Conservation (phyloP, 495 filamentous ascomycete genomes). For the Echria macrotheca region DNA sequence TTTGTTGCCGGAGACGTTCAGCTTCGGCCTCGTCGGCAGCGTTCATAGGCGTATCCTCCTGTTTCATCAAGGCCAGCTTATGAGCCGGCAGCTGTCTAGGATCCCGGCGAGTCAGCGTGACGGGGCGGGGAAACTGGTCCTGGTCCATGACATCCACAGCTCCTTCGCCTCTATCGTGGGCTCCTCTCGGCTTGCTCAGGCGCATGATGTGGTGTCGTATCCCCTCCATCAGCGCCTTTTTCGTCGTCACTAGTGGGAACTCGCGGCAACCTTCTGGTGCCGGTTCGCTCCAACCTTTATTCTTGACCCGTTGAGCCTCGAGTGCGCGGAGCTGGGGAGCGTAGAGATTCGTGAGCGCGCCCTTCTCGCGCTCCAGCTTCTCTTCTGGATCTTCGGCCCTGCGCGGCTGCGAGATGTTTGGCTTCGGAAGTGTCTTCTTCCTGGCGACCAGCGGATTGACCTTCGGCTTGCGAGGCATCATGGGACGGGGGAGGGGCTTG, state of each 20-base stretch:
- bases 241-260: constrained; percentile 73
- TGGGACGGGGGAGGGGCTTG: constrained; percentile 23
- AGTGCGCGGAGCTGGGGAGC: constrained; percentile 15
- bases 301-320: constrained; percentile 34
- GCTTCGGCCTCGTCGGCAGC: constrained; percentile 62
- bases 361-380: constrained; percentile 1
- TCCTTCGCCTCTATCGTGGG: constrained; percentile 26
- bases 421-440: constrained; percentile 43
- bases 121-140: constrained; percentile 77
- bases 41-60: constrained; percentile 45
- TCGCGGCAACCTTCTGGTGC: constrained; percentile 51
- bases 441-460: constrained; percentile 62
- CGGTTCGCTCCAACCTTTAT: constrained; percentile 58
- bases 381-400: not conserved
- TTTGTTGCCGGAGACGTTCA: constrained; percentile 54
- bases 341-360: not conserved
- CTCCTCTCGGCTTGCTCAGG: constrained; percentile 40
- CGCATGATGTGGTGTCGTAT: constrained; percentile 82
- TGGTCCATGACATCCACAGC: constrained; percentile 66
- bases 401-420: constrained; percentile 8
- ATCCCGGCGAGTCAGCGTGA: constrained; percentile 82
- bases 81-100: constrained; percentile 63
- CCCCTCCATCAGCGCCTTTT: constrained; percentile 70
- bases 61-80: constrained; percentile 44
- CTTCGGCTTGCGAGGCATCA: constrained; percentile 43